Base-by-base conservation (phyloP, 352 stramenopile species). In the Phytophthora lateralis region DNA sequence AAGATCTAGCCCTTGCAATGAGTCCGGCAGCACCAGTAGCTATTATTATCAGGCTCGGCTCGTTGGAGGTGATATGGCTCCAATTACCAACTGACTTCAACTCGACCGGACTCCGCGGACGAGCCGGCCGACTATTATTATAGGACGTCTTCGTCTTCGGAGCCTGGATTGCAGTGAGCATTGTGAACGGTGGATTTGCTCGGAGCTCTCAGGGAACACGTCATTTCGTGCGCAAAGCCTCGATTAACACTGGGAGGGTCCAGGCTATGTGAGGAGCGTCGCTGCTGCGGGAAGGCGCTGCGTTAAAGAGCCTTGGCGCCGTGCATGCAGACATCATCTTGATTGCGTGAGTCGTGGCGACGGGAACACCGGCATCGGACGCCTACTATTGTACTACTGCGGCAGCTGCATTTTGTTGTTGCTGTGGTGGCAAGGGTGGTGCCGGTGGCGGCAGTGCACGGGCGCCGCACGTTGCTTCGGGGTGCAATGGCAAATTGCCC, bases 51-150 rank as follows among this genome's bases (percentile, higher is more conserved):
- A 26, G 15, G 14, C 20, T 49, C 21, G 6, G 17, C 32, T 14
- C 18, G 11, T 37, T 12, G 6, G 5, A 34, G 15, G 32, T 41
- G 39, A 66, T 55, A 55, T 55, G 50, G 43, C 58, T 55, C 50
- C 50, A 51, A 39, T 61, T 42, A n/a, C 42, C 51, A 52, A 55
- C 42, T 66, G 50, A 47, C 58, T 66, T 61, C 49, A 66, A 66
- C 49, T 66, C 58, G 7, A 38, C 20, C 38, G 37, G 41, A 37
- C 51, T 46, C 26, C 51, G 18, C 34, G 58, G 32, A 41, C 47
- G 47, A 52, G 48, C 41, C 45, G 20, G 11, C 26, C 41, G 34
- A n/a, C 20, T 7, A n/a, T n/a, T n/a, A n/a, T n/a, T n/a, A n/a
- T n/a, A n/a, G n/a, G n/a, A n/a, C n/a, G n/a, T n/a, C n/a, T n/a